Evolutionary conservation across 106 monocot genomes (phyloP).

Genomic region (Apostasia shenzhenica): DNA sequence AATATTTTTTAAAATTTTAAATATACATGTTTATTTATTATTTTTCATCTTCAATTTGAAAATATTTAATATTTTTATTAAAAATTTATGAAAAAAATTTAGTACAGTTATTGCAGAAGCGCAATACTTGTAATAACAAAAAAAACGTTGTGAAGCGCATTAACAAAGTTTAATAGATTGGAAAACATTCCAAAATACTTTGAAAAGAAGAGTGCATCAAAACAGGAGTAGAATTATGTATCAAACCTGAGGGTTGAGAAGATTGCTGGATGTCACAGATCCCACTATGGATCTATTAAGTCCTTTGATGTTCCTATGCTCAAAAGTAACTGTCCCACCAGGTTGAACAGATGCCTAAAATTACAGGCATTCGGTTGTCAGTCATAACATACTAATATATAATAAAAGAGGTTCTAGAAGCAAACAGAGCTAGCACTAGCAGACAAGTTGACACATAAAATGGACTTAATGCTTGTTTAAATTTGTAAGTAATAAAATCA

Average conservation of each 20-base stretch:
- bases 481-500: not conserved
- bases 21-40: too few relatives aligned
- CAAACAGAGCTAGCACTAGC: not conserved
- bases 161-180: too few relatives aligned
- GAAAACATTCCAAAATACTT: not conserved
- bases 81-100: too few relatives aligned
- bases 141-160: too few relatives aligned
- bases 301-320: constrained; percentile 92
- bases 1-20: too few relatives aligned
- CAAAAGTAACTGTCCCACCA: constrained; percentile 90
- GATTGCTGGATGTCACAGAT: constrained; percentile 93
- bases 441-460: not conserved
- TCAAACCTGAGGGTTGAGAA: constrained; percentile 83
- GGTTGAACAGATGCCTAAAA: constrained; percentile 93
- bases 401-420: not conserved
- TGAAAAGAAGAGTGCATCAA: not conserved
- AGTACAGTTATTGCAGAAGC: too few relatives aligned
- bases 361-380: not conserved
- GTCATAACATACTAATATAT: not conserved
- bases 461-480: not conserved
- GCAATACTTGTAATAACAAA: too few relatives aligned
- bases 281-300: constrained; percentile 84
- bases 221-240: not conserved
- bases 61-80: too few relatives aligned
- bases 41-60: too few relatives aligned